phyloP scores from a whole-genome alignment of 331 rosid genomes.

The Acacia pycnantha region DNA sequence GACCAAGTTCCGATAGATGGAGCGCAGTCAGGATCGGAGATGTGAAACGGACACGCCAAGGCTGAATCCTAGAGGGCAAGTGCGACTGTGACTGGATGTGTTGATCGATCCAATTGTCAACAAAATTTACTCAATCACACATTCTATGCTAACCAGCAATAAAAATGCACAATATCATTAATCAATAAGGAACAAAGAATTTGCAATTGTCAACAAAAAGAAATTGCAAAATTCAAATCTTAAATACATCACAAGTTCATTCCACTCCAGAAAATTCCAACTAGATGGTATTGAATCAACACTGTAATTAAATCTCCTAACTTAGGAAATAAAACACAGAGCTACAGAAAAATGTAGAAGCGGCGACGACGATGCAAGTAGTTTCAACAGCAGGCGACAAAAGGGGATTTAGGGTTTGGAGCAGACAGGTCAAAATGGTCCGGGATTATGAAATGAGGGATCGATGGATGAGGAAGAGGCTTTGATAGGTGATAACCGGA shows the following conservation, averaged over 20 bases:
- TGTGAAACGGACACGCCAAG: background rate
- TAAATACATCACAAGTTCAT: too few species aligned
- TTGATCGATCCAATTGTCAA: background rate
- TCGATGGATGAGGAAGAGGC: constrained; percentile 24
- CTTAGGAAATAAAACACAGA: too few species aligned
- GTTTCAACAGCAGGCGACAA: constrained; percentile 48
- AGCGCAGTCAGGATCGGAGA: constrained; percentile 1
- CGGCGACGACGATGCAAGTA: constrained; percentile 62
- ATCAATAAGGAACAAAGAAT: too few species aligned
- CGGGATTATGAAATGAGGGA: constrained; percentile 16
- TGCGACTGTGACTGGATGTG: background rate
- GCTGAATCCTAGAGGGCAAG: background rate
- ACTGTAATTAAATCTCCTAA: too few species aligned
- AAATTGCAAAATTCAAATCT: too few species aligned
- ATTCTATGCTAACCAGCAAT: too few species aligned
- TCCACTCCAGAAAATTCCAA: too few species aligned
- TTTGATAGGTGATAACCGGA: constrained; percentile 36
- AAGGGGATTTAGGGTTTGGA: constrained; percentile 47
- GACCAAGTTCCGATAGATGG: background rate
- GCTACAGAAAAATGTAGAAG: constrained; percentile 75
- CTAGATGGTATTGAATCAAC: too few species aligned
- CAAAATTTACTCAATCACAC: too few species aligned
- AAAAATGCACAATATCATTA: too few species aligned
- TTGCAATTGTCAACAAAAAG: too few species aligned
- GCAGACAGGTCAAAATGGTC: background rate